These are phyloP conservation scores for Boletellus sp. DNA, from an alignment of 1,284 basidiomycete species.

Conservation along the genomic window DNA sequence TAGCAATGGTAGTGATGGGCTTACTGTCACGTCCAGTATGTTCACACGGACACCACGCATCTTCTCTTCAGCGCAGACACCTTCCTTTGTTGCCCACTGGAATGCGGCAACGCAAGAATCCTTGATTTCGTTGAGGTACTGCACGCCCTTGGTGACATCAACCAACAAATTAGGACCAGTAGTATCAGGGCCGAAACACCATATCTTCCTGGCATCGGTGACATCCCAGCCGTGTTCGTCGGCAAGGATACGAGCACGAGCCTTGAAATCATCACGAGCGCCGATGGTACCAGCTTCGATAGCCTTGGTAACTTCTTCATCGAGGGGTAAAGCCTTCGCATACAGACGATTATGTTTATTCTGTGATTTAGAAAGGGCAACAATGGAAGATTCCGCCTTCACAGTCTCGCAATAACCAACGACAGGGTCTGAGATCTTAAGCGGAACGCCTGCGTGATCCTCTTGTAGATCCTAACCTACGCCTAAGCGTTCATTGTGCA, in stretches of 20 bases:
- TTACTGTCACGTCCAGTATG: conserved; percentile 91
- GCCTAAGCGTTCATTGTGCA: background rate
- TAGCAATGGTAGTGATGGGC: conserved; percentile 22
- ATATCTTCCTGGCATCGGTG: conserved; percentile 98
- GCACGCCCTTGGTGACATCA: conserved; percentile 98
- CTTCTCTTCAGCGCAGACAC: conserved; percentile 94
- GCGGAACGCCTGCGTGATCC: conserved; percentile 98
- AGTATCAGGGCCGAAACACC: conserved; percentile 99
- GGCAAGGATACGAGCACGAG: conserved; percentile 91
- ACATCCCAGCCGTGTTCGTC: conserved; percentile 99
- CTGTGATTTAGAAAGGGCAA: conserved; percentile 98
- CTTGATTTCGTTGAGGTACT: conserved; percentile 99
- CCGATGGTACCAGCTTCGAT: conserved; percentile 88
- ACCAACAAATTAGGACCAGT: conserved; percentile 96
- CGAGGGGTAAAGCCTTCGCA: conserved; percentile 89
- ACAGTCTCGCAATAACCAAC: conserved; percentile 99
- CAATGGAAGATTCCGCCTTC: conserved; percentile 92
- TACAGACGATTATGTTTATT: conserved; percentile 99
- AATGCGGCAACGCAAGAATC: conserved; percentile 99
- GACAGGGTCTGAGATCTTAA: conserved; percentile 98
- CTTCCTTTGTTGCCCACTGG: conserved; percentile 99
- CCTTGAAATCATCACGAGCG: conserved; percentile 97
- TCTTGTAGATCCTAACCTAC: conserved; percentile 85
- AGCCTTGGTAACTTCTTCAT: conserved; percentile 90
- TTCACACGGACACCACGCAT: conserved; percentile 99